phyloP scores from a whole-genome alignment of 495 filamentous ascomycete species.

The Lasiosphaeria miniovina region DNA sequence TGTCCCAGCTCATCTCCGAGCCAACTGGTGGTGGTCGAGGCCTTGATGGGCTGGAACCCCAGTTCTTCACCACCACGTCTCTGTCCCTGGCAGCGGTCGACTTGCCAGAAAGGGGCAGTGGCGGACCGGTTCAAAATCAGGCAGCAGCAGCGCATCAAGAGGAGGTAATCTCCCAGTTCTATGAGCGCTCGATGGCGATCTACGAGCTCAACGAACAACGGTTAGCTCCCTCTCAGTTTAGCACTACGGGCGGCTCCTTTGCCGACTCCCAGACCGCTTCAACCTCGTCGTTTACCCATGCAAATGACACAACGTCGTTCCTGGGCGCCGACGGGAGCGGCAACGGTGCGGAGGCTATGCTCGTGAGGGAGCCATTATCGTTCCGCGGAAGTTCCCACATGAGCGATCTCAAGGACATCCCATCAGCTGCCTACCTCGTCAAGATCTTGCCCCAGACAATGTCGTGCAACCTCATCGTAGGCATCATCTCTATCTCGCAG shows the following conservation, averaged over 20 bases:
- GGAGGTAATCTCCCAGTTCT: conserved; percentile 54
- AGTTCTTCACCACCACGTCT: conserved; percentile 50
- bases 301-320: conserved; percentile 11
- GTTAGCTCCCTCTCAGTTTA: neutral
- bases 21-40: neutral
- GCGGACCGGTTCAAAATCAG: too few relatives aligned
- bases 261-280: too few relatives aligned
- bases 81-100: conserved; percentile 24
- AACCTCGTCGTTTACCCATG: too few relatives aligned
- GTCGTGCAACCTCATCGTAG: conserved; percentile 72
- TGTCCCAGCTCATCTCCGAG: too few relatives aligned
- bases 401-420: conserved; percentile 67
- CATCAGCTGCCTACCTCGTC: conserved; percentile 61
- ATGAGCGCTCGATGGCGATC: conserved; percentile 67
- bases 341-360: neutral
- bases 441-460: conserved; percentile 77
- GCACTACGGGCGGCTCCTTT: too few relatives aligned
- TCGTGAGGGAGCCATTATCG: conserved; percentile 20
- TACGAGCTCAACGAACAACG: conserved; percentile 47
- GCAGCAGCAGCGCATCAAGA: conserved; percentile 15
- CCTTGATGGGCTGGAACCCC: conserved; percentile 12
- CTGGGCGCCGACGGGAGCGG: conserved; percentile 3
- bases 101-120: too few relatives aligned
- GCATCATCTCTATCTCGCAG: conserved; percentile 67
- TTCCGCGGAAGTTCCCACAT: conserved; percentile 35